Conservation (phyloP, 306 rosid species). For the Betula pendula region DNA sequence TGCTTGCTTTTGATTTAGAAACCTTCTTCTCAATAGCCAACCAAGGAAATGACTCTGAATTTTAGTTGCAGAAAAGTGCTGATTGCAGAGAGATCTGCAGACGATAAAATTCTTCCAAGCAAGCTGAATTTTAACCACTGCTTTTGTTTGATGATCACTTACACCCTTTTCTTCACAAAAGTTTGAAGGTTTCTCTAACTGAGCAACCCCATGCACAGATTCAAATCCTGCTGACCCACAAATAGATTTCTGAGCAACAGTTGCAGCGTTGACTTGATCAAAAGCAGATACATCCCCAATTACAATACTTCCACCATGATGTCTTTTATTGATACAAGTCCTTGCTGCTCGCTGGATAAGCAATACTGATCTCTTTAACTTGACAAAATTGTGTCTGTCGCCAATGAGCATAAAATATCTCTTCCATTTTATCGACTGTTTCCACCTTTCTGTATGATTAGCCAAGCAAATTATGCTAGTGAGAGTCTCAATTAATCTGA, state of each 20-base stretch:
- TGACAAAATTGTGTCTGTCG: slow-evolving; percentile 46
- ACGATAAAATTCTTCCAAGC: slow-evolving; percentile 47
- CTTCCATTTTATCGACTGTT: slow-evolving; percentile 34
- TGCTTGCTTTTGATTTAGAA: slow-evolving; percentile 53
- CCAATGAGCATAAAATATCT: slow-evolving; percentile 43
- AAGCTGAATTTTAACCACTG: slow-evolving; percentile 52
- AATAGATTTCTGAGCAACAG: slow-evolving; percentile 50
- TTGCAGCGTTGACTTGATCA: slow-evolving; percentile 44
- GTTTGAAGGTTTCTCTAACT: slow-evolving; percentile 31
- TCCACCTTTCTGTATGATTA: slow-evolving; percentile 42
- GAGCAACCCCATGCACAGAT: slow-evolving; percentile 35
- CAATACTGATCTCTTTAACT: slow-evolving; percentile 45
- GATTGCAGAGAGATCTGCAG: slow-evolving; percentile 32
- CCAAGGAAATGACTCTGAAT: slow-evolving; percentile 62
- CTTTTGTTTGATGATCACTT: slow-evolving; percentile 39
- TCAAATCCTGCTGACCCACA: slow-evolving; percentile 49
- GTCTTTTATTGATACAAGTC: slow-evolving; percentile 55
- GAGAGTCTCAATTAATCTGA: slow-evolving; percentile 23
- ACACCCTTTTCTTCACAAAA: slow-evolving; percentile 24
- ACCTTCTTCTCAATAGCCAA: slow-evolving; percentile 61
- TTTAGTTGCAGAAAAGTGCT: slow-evolving; percentile 52
- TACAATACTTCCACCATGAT: slow-evolving; percentile 21
- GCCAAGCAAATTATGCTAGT: slow-evolving; percentile 28
- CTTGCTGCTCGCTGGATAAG: slow-evolving; percentile 56
- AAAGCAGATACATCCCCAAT: slow-evolving; percentile 18